A percentile compares a stretch with the other conserved stretches of the same genome.
Conservation (phyloP, 352 stramenopile genomes). For the Pythium sp. region DNA sequence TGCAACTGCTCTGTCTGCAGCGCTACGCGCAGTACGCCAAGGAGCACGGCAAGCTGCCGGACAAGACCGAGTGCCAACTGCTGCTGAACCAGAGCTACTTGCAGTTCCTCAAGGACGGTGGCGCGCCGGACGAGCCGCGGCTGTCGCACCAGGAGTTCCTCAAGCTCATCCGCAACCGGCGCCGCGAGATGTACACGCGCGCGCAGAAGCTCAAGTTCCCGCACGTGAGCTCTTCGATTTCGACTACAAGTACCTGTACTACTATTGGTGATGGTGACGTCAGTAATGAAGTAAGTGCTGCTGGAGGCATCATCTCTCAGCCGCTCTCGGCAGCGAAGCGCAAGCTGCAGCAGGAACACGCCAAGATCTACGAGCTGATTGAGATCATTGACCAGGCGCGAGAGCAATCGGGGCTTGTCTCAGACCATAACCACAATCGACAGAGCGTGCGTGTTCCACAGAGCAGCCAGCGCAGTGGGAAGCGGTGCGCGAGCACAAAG, state of each 20-base stretch:
- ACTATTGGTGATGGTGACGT: not conserved
- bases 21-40: constrained; percentile 47
- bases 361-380: constrained; percentile 60
- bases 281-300: not conserved
- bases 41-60: constrained; percentile 32
- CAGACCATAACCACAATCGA: constrained; percentile 20
- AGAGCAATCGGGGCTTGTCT: constrained; percentile 25
- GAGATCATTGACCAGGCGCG: constrained; percentile 55
- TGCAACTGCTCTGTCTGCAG: constrained; percentile 60
- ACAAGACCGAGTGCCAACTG: constrained; percentile 45
- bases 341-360: constrained; percentile 47
- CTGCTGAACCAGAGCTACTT: constrained; percentile 51
- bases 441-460: not conserved
- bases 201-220: constrained; percentile 21
- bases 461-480: not conserved
- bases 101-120: constrained; percentile 54
- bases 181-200: constrained; percentile 51
- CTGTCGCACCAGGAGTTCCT: constrained; percentile 58
- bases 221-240: not conserved
- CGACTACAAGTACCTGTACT: not conserved
- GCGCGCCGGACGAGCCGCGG: constrained; percentile 40
- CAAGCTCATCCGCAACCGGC: constrained; percentile 68
- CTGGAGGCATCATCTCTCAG: not conserved
- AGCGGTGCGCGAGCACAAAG: constrained; percentile 1
- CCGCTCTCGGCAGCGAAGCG: constrained; percentile 40